Evolutionary conservation across 208 protist genomes (phyloP), one percentile per base, ranked within the genome.

Genomic region (Crithidia brevicula): DNA sequence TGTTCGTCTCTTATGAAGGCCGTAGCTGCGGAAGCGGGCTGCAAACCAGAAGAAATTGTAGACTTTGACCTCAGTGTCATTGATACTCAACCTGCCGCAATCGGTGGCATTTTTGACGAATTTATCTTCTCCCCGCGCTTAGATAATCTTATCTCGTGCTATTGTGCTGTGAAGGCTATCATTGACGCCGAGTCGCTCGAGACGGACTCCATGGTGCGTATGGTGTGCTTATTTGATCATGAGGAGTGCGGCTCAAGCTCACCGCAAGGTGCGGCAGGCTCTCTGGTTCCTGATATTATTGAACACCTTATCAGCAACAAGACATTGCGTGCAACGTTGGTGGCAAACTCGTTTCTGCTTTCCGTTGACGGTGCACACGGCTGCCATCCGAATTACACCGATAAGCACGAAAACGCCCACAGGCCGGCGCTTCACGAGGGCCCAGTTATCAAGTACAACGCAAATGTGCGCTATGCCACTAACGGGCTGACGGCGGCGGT

Each of bases 341-440:
- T 97, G 1, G 82, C 91, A 34, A 95, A 96, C 33, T 97, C 91
- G 18, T 96, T 98, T 70, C 45, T 98, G 22, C 78, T 99, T 9
- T 98, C 94, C 15, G 94, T 97, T 3, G 98, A 99, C 77, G 97
- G 98, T 63, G 97, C 96, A 27, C 98, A 99, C 74, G 97, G 91
- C 2, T 79, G 98, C 13, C 98, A 99, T 78, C 98, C 98, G 7
- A 99, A 99, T 82, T 99, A 99, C 77, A 7, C 78, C 16, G 86
- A 97, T 8, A 97, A 98, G 61, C 96, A 98, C 54, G 93, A 99
- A 67, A 81, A 76, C 45, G 81, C 95, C 9, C 96, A 98, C 66
- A 81, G 84, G 23, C 97, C 97, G 13, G 65, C 76, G 22, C 76
- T 99, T 3, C 88, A 99, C 75, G 65, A 70, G 31, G 98, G 98